Conservation (phyloP, 2,329 filamentous ascomycete genomes). For the Aureobasidium sp. region DNA sequence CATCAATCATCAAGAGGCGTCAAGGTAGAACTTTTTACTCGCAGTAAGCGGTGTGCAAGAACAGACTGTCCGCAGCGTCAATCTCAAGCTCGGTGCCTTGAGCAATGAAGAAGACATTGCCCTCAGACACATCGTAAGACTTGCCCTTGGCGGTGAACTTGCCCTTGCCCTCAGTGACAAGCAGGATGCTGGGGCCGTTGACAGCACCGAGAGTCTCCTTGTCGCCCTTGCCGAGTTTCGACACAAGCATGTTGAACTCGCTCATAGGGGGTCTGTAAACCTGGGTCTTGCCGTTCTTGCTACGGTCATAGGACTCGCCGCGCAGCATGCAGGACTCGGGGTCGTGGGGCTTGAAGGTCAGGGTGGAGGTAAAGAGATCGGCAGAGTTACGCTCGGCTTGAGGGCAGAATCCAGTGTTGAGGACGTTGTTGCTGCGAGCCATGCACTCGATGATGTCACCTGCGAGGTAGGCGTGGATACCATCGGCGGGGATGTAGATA, state of each 20-base stretch:
- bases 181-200: conserved; percentile 53
- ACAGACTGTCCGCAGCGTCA: conserved; percentile 34
- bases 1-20: conserved; percentile 4
- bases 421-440: conserved; percentile 65
- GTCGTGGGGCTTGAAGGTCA: conserved; percentile 57
- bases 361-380: conserved; percentile 52
- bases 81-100: conserved; percentile 45
- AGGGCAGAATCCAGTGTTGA: conserved; percentile 68
- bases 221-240: conserved; percentile 48
- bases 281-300: conserved; percentile 51
- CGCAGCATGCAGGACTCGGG: conserved; percentile 48
- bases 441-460: conserved; percentile 74
- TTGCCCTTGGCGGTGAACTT: conserved; percentile 46
- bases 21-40: conserved; percentile 23
- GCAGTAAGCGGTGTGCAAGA: conserved; percentile 41
- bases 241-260: conserved; percentile 62
- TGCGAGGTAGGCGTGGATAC: conserved; percentile 63
- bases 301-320: conserved; percentile 40
- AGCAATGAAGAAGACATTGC: conserved; percentile 59
- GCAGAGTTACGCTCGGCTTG: conserved; percentile 53
- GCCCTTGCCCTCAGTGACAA: conserved; percentile 53
- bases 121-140: conserved; percentile 48
- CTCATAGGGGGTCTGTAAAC: conserved; percentile 58
- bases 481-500: conserved; percentile 63
- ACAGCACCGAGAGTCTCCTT: conserved; percentile 48